These are phyloP conservation scores for Acanthochlamys bracteata DNA, from an alignment of 106 monocot genomes.

Conservation along the genomic window DNA sequence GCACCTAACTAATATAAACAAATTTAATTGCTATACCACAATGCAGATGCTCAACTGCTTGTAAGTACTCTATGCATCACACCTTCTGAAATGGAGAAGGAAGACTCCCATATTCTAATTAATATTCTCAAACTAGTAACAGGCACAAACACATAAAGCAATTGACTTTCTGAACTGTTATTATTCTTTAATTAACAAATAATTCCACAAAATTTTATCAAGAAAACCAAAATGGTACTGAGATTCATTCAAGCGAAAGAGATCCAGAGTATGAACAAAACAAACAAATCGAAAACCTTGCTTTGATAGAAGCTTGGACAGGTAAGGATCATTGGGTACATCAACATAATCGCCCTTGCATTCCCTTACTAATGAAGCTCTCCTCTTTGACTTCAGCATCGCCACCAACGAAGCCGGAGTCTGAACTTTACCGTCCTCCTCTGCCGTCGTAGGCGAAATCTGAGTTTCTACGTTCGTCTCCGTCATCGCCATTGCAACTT, in stretches of 20 bases:
- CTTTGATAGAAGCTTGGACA: constrained; percentile 53
- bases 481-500: neutral
- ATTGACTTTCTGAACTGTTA: too few relatives aligned
- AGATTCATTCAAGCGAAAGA: neutral
- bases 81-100: too few relatives aligned
- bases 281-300: constrained; percentile 27
- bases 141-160: too few relatives aligned
- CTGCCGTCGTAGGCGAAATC: neutral
- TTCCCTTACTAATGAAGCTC: constrained; percentile 25
- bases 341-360: constrained; percentile 62
- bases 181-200: too few relatives aligned
- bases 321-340: constrained; percentile 43
- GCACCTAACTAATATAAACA: too few relatives aligned
- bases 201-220: neutral
- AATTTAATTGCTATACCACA: too few relatives aligned
- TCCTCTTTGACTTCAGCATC: constrained; percentile 45
- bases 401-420: constrained; percentile 25
- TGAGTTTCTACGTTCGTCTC: too few relatives aligned
- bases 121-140: too few relatives aligned
- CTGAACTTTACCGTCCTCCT: constrained; percentile 7
- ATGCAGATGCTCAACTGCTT: too few relatives aligned
- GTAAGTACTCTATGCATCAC: too few relatives aligned
- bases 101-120: too few relatives aligned
- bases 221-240: neutral
- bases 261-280: neutral